Conservation (phyloP, 257 asterid genomes). For the Forsythia viridissima region DNA sequence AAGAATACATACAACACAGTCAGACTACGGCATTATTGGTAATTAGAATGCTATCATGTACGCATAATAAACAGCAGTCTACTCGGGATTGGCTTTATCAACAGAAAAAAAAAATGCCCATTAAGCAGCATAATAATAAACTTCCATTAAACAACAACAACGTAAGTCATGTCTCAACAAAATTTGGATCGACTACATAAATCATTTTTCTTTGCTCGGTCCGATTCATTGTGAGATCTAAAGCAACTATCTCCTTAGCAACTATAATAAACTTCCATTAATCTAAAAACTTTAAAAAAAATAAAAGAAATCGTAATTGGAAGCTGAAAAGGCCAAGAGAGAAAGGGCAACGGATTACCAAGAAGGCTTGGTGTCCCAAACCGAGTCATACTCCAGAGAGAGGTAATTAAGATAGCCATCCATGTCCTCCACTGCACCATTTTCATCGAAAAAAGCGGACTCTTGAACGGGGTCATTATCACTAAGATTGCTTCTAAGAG, state of each 20-base stretch:
- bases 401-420: conserved; percentile 82
- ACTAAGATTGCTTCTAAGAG: conserved; percentile 30
- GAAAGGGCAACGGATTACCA: conserved; percentile 43
- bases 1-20: too few relatives aligned
- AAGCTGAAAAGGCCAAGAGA: not conserved
- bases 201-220: too few relatives aligned
- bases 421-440: conserved; percentile 88
- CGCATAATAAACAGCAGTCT: too few relatives aligned
- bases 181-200: too few relatives aligned
- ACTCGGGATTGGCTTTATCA: too few relatives aligned
- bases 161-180: not conserved
- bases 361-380: conserved; percentile 95
- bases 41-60: too few relatives aligned
- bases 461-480: conserved; percentile 45
- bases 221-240: too few relatives aligned
- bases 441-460: conserved; percentile 56
- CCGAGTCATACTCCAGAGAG: conserved; percentile 87
- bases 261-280: not conserved
- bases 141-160: not conserved
- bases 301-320: not conserved
- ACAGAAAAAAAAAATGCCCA: too few relatives aligned
- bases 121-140: too few relatives aligned
- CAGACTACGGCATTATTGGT: too few relatives aligned
- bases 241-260: not conserved
- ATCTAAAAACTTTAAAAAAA: not conserved